Conservation (phyloP, 352 stramenopile species). For the Phytopythium mirpurense region DNA sequence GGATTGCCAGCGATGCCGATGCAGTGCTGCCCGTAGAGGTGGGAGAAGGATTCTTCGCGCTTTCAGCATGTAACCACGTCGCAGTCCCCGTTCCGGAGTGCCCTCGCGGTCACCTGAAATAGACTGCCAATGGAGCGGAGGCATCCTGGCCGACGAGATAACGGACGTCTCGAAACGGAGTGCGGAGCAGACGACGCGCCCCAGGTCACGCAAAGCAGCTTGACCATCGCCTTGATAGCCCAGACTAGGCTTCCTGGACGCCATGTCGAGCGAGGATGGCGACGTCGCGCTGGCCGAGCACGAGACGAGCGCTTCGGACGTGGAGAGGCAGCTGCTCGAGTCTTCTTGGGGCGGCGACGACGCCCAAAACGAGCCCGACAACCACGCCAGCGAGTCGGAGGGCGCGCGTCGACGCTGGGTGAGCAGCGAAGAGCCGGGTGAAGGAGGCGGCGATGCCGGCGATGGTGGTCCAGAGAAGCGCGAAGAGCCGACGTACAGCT, state of each 20-base stretch:
- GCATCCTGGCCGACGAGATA: neutral
- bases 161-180: neutral
- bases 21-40: too few relatives aligned
- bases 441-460: conserved; percentile 13
- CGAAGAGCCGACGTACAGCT: conserved; percentile 38
- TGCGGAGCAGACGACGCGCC: too few relatives aligned
- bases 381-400: neutral
- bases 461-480: conserved; percentile 13
- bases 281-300: neutral
- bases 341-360: conserved; percentile 20
- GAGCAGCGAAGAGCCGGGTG: conserved; percentile 7
- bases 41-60: too few relatives aligned
- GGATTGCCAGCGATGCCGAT: too few relatives aligned
- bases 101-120: conserved; percentile 1
- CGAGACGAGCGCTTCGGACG: neutral
- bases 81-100: too few relatives aligned
- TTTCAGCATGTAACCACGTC: too few relatives aligned
- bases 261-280: conserved; percentile 9
- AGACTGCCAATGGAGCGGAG: neutral
- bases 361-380: conserved; percentile 7
- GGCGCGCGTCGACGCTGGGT: neutral
- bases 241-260: too few relatives aligned
- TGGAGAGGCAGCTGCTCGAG: conserved; percentile 18
- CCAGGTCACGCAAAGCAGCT: too few relatives aligned
- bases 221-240: too few relatives aligned